A percentile compares a stretch with the other conserved stretches of the same genome.
phyloP scores from a whole-genome alignment of 768 basidiomycete species.

The Lactarius vividus region DNA sequence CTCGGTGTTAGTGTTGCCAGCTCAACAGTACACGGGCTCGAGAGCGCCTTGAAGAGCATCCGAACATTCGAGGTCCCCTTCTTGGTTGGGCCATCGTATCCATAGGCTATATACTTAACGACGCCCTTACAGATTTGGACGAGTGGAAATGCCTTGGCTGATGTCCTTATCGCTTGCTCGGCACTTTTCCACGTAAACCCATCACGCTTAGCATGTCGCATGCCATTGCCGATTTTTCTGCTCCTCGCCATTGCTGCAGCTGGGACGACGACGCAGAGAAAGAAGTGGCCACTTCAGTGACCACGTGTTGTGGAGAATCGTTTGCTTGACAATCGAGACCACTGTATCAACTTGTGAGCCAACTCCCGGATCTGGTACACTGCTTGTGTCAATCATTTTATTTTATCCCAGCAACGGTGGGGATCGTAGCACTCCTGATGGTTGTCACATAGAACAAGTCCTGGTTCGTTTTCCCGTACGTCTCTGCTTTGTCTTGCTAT shows the following conservation, averaged over 20 bases:
- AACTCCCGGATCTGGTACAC: neutral
- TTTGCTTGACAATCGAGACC: slow-evolving; percentile 18
- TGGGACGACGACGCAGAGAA: neutral
- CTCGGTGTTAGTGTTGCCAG: no score
- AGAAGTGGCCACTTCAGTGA: neutral
- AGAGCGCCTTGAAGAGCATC: no score
- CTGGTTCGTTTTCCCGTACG: slow-evolving; percentile 9
- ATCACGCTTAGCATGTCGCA: no score
- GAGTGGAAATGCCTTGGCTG: no score
- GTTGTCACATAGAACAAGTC: neutral
- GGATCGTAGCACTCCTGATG: neutral
- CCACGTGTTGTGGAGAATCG: neutral
- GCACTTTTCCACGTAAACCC: no score
- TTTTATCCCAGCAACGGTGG: neutral
- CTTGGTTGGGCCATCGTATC: no score
- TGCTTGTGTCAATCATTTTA: neutral
- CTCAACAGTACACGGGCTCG: no score
- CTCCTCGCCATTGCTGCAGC: neutral
- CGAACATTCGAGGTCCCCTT: no score
- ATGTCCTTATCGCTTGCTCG: no score
- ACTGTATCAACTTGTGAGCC: slow-evolving; percentile 20
- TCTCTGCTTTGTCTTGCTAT: no score
- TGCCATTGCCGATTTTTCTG: neutral
- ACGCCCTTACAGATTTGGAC: no score
- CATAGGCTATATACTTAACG: no score